Conservation (phyloP, 345 rosid species). For the Eucalyptus erythrocorys region DNA sequence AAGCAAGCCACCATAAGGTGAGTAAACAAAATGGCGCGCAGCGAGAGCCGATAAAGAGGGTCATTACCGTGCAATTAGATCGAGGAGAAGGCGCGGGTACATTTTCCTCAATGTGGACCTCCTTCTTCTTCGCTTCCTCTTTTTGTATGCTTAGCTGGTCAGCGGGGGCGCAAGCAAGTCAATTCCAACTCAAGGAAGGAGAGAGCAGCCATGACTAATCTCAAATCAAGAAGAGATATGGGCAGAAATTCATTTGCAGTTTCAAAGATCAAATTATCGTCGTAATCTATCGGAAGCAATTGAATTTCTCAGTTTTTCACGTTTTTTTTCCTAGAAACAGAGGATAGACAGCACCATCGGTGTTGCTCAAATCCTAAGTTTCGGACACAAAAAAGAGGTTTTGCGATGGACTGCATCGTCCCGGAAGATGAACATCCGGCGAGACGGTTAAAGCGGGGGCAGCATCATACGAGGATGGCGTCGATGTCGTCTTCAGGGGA, state of each 20-base stretch:
- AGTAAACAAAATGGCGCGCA: neutral
- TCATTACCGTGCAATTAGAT: conserved; percentile 74
- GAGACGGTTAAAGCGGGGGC: neutral
- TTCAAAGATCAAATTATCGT: neutral
- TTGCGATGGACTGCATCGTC: neutral
- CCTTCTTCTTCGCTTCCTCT: conserved; percentile 95
- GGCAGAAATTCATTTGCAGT: neutral
- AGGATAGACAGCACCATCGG: neutral
- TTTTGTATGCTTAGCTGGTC: conserved; percentile 66
- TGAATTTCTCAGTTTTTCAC: neutral
- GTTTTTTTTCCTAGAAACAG: neutral
- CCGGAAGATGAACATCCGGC: too few relatives aligned
- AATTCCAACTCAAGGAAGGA: neutral
- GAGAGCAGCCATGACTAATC: neutral
- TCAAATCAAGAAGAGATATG: neutral
- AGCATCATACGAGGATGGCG: conserved; percentile 39
- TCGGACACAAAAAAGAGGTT: neutral
- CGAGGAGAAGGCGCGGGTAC: conserved; percentile 88
- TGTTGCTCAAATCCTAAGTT: neutral
- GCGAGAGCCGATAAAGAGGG: neutral
- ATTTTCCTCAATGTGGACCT: conserved; percentile 79
- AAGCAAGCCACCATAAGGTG: neutral
- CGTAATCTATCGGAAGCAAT: neutral
- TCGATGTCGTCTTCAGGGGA: conserved; percentile 95
- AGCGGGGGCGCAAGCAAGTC: neutral